phyloP scores from a whole-genome alignment of 108 stramenopile genomes.

The Pelagomonas calceolata region DNA sequence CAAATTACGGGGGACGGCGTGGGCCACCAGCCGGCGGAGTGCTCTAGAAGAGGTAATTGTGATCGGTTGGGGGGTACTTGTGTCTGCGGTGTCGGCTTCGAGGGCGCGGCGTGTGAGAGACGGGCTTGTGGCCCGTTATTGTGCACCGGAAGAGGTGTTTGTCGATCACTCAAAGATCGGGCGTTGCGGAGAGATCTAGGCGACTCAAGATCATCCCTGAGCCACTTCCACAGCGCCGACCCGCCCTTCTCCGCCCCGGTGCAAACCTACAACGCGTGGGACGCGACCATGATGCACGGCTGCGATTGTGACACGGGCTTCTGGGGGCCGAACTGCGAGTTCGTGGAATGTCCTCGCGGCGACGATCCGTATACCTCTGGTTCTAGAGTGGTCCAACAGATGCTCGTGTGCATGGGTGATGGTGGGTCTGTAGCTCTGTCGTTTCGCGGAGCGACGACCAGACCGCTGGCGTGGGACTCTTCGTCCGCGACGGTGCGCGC shows the following conservation, averaged over 20 bases:
- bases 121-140: slow-evolving; percentile 39
- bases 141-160: slow-evolving; percentile 44
- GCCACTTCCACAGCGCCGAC: no score
- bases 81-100: slow-evolving; percentile 39
- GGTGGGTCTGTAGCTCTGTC: not conserved
- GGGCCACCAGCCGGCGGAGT: slow-evolving; percentile 53
- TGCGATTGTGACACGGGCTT: slow-evolving; percentile 60
- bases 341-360: slow-evolving; percentile 46
- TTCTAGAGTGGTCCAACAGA: slow-evolving; percentile 42
- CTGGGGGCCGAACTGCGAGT: slow-evolving; percentile 48
- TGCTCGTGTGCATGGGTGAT: slow-evolving; percentile 22
- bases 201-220: no score
- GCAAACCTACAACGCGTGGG: slow-evolving; percentile 48
- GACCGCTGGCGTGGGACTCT: slow-evolving; percentile 46
- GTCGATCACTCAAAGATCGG: slow-evolving; percentile 44
- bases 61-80: slow-evolving; percentile 39
- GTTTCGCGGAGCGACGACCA: slow-evolving; percentile 41
- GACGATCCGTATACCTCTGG: slow-evolving; percentile 53
- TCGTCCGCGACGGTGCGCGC: slow-evolving; percentile 33
- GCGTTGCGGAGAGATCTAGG: slow-evolving; percentile 43
- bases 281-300: slow-evolving; percentile 56
- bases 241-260: slow-evolving; percentile 32
- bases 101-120: slow-evolving; percentile 55
- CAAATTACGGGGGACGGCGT: slow-evolving; percentile 12
- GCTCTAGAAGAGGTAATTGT: slow-evolving; percentile 48